Evolutionary conservation across 176 grass and related monocot species (phyloP).

Genomic region (Cenchrus purpureus): DNA sequence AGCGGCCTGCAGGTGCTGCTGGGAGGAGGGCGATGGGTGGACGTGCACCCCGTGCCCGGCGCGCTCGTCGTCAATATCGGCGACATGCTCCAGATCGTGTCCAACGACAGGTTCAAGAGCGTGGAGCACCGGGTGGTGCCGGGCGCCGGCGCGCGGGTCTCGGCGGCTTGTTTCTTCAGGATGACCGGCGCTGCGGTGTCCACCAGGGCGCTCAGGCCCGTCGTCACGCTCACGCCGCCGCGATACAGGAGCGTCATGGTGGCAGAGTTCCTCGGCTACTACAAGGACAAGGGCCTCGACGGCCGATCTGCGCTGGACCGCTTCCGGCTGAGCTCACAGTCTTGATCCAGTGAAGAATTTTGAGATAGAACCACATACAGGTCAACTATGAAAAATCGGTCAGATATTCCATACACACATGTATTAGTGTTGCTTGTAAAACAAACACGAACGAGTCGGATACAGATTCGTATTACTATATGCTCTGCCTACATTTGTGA

Average conservation of each 20-base stretch:
- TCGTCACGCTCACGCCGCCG: neutral
- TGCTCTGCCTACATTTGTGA: no score
- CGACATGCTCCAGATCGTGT: slow-evolving; percentile 61
- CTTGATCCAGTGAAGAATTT: no score
- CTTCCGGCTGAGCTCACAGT: neutral
- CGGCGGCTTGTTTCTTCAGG: slow-evolving; percentile 58
- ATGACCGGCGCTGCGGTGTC: neutral
- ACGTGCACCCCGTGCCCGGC: slow-evolving; percentile 51
- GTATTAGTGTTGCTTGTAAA: no score
- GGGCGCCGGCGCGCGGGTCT: slow-evolving; percentile 32
- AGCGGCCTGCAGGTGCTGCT: slow-evolving; percentile 56
- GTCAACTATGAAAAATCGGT: no score
- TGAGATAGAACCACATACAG: no score
- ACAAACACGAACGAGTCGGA: no score
- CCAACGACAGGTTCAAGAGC: slow-evolving; percentile 62
- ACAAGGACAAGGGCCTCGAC: slow-evolving; percentile 56
- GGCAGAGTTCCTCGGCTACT: slow-evolving; percentile 42
- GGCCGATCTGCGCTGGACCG: slow-evolving; percentile 51
- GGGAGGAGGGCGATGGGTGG: slow-evolving; percentile 35
- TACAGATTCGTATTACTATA: no score
- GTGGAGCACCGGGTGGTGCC: slow-evolving; percentile 64
- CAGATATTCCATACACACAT: no score
- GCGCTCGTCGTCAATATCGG: slow-evolving; percentile 61
- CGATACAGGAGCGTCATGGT: slow-evolving; percentile 48
- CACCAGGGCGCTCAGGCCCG: slow-evolving; percentile 43